Evolutionary conservation across 2,329 filamentous ascomycete species (phyloP).

Genomic region (Sordariomycetes sp.): DNA sequence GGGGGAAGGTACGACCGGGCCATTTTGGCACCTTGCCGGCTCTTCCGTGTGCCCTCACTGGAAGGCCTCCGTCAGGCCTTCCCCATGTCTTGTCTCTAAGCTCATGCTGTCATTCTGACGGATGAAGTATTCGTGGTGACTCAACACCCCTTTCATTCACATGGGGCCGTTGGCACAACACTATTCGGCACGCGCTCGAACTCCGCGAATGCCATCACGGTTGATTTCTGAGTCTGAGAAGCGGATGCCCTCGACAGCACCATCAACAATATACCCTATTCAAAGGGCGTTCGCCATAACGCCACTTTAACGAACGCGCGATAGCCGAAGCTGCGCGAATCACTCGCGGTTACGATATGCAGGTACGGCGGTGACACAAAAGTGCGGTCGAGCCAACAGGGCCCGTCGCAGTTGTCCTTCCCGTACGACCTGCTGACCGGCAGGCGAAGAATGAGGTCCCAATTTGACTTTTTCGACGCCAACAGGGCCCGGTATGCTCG

Average conservation of each 20-base stretch:
- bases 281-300: too few species aligned
- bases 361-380: not conserved
- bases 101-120: too few species aligned
- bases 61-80: not conserved
- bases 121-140: too few species aligned
- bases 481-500: not conserved
- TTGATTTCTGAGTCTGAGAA: too few species aligned
- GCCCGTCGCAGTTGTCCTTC: not conserved
- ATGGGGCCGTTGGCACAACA: too few species aligned
- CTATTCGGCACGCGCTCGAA: too few species aligned
- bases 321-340: not conserved
- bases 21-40: not conserved
- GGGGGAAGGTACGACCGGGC: not conserved
- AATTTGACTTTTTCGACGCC: not conserved
- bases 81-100: not conserved
- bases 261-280: too few species aligned
- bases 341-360: not conserved
- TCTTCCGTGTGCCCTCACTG: not conserved
- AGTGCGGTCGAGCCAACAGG: constrained; percentile 1
- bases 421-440: not conserved
- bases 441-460: too few species aligned
- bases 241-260: too few species aligned
- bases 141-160: too few species aligned
- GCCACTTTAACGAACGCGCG: too few species aligned
- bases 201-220: too few species aligned